Base-by-base conservation (phyloP, 148 eudicot species). In the Salicornia ramosissima region DNA sequence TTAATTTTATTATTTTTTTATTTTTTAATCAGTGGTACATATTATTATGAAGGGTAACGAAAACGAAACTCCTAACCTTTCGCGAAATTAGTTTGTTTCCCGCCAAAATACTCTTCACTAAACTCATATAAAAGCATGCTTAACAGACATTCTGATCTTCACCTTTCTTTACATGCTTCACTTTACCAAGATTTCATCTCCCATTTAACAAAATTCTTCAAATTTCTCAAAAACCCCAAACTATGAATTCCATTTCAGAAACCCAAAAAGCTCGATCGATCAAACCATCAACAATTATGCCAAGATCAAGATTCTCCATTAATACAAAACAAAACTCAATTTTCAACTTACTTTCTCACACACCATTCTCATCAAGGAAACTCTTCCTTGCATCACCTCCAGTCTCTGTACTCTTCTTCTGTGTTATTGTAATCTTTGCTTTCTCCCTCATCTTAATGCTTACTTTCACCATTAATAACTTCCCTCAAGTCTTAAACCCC, bases 291-390 rank as follows among this genome's bases (percentile, higher is more conserved):
- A n/a, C 70, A 58, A n/a, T n/a, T n/a, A 77, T 71, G 80, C 68
- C 30, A 6, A 71, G 67, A 77, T 13, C 67, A 10, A 39, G 55
- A 66, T 57, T 15, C n/a, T n/a, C n/a, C 31, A 34, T 24, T 14
- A 77, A 57, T 2, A 53, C 69, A 3, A 71, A 67, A 46, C 28
- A 53, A 31, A 64, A 6, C 39, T n/a, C n/a, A n/a, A n/a, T n/a
- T n/a, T n/a, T n/a, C n/a, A n/a, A 80, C 65, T 53, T 89, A 4
- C 71, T 83, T 19, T 69, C 91, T 4, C 28, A 78, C 62, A 79
- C 83, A 3, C 85, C 84, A 1, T 79, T 82, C 70, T 66, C 49
- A 83, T 11, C 80, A 58, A 60, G 65, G 34, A 71, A 64, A 52
- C 64, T 60, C 40, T 51, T 68, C 22, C 76, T 64, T 12, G 80